Conservation (phyloP, 1,284 basidiomycete genomes). For the Pseudozyma hubeiensis region DNA sequence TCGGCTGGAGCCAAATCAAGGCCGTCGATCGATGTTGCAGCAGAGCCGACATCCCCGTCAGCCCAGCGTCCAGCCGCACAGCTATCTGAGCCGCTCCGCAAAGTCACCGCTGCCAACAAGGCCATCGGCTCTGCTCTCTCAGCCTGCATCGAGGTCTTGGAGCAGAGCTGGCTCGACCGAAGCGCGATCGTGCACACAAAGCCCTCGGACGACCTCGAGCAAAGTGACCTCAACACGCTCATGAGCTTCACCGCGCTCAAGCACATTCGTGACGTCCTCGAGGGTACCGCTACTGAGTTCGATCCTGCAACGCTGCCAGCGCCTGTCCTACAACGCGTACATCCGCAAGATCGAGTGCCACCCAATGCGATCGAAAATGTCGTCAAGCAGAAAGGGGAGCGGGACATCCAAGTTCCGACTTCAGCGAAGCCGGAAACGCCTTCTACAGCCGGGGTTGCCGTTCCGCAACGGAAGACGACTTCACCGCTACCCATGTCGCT, state of each 20-base stretch:
- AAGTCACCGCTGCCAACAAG: constrained; percentile 42
- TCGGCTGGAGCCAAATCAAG: constrained; percentile 5
- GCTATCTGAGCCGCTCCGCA: constrained; percentile 18
- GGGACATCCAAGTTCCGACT: neutral
- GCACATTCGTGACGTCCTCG: constrained; percentile 59
- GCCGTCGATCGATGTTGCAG: constrained; percentile 4
- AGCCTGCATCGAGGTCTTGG: constrained; percentile 36
- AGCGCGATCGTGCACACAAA: neutral
- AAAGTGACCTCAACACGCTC: constrained; percentile 40
- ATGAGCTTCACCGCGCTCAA: constrained; percentile 60
- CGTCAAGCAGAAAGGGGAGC: neutral
- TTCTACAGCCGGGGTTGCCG: neutral
- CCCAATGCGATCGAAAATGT: neutral
- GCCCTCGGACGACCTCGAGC: constrained; percentile 22
- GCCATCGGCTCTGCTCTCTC: constrained; percentile 47
- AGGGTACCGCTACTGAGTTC: constrained; percentile 49
- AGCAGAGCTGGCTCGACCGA: constrained; percentile 15
- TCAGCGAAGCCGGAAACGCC: neutral
- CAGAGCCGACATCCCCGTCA: neutral
- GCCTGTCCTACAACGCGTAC: neutral
- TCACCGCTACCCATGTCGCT: constrained; percentile 65
- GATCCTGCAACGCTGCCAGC: constrained; percentile 45
- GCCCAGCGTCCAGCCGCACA: constrained; percentile 13
- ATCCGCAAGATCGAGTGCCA: too few relatives aligned
- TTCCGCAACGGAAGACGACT: neutral